Base-by-base conservation (phyloP, 352 stramenopile genomes). In the Phytophthora cryptogea region DNA sequence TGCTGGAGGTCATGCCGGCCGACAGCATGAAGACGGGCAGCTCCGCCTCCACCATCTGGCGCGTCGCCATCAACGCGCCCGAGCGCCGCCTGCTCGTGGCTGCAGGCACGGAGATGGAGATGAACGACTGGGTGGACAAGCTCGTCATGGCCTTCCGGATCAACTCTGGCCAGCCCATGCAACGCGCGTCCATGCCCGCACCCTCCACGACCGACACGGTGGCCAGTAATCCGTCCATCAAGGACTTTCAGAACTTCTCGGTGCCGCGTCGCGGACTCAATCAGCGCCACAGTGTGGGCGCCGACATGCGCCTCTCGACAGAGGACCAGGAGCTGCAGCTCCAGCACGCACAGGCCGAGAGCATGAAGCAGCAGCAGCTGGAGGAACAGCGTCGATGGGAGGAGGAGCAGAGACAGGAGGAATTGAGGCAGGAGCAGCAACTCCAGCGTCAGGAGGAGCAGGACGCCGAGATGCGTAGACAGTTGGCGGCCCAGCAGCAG, bases 41-140 rank as follows among this genome's bases (percentile, higher is more conserved):
- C 48, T 89, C 76, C 32, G 70, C 76, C 8, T 81, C 81, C 1
- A 86, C 83, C 7, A 92, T 94, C 64, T 94, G 85, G 85, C 80
- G 85, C 27, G 63, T 94, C 13, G 79, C 81, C 8, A 76, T 94
- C 54, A 88, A 89, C 54, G 75, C 79, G 27, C 75, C 77, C 0
- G 63, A 80, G 37, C 73, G 76, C 10, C 79, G 83, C 0, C 57
- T 92, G 44, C 59, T 94, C 11, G 70, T 94, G 36, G 85, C 83
- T 5, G 77, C 83, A 0, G 70, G 75, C 9, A 90, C 85, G 13
- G 83, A 94, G 53, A 88, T 88, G 58, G 85, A 94, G 56, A 94
- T 94, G 85, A 94, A 94, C 55, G 67, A 88, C 50, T 94, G 85
- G 85, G 81, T 89, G 40, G 74, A 89, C 61, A 86, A 92, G 52